phyloP scores from a whole-genome alignment of 176 grass and related monocot species.

The Dendrocalamus sinicus region DNA sequence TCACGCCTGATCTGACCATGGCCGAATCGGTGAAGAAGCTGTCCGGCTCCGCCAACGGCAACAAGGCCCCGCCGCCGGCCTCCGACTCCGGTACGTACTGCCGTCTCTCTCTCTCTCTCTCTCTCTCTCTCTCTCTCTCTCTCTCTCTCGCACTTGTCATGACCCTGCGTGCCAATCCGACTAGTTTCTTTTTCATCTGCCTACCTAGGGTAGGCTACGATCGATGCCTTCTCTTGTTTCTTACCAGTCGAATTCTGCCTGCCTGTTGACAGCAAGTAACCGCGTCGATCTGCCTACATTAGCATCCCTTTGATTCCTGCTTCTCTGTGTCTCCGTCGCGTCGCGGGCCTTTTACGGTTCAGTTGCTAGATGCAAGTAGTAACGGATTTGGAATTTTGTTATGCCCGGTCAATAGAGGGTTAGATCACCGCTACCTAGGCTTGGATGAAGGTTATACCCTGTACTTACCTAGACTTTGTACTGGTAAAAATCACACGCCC shows the following conservation, averaged over 20 bases:
- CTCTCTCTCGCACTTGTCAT: neutral
- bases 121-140: neutral
- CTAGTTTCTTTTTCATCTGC: neutral
- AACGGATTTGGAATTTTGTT: too few species aligned
- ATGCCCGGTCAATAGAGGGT: too few species aligned
- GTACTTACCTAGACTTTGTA: too few species aligned
- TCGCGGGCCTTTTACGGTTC: too few species aligned
- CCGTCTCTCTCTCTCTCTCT: neutral
- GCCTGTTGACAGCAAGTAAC: neutral
- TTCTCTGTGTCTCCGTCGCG: too few species aligned
- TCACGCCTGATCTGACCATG: neutral
- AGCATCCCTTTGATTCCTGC: too few species aligned
- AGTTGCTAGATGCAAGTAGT: too few species aligned
- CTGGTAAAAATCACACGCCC: too few species aligned
- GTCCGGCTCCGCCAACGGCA: constrained; percentile 8
- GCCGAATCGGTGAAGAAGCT: constrained; percentile 25
- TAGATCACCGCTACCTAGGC: too few species aligned
- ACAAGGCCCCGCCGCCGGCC: constrained; percentile 10
- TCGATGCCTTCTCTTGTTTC: neutral
- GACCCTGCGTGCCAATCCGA: neutral
- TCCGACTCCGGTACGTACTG: constrained; percentile 18
- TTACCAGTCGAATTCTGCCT: neutral
- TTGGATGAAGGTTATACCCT: too few species aligned
- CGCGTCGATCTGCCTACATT: neutral
- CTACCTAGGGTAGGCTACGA: neutral